Evolutionary conservation across 2,329 filamentous ascomycete genomes (phyloP).

Genomic region (Colletotrichum phormii): DNA sequence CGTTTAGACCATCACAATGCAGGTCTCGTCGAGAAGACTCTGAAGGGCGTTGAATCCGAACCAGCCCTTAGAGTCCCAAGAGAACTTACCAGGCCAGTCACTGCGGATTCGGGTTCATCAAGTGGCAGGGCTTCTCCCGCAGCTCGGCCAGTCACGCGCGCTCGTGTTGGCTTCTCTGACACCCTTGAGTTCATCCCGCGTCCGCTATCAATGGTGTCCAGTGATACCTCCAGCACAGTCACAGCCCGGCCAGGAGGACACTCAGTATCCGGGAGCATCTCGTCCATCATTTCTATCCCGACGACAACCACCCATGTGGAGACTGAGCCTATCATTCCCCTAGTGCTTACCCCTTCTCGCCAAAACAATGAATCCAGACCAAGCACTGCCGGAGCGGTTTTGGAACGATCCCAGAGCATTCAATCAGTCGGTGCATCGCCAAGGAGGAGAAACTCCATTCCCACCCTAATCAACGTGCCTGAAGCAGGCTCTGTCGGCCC

Average conservation of each 20-base stretch:
- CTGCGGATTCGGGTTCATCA: constrained; percentile 34
- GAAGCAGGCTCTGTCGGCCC: constrained; percentile 47
- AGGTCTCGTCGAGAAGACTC: constrained; percentile 25
- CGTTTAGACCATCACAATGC: constrained; percentile 10
- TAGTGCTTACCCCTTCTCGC: constrained; percentile 54
- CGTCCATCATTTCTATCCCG: constrained; percentile 76
- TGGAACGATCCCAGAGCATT: constrained; percentile 63
- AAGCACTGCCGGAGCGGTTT: constrained; percentile 77
- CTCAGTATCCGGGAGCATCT: constrained; percentile 82
- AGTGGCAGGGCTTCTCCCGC: constrained; percentile 41
- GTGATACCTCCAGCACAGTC: constrained; percentile 82
- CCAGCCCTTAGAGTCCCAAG: constrained; percentile 34
- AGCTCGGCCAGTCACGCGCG: constrained; percentile 58
- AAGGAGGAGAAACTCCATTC: constrained; percentile 70
- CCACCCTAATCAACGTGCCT: constrained; percentile 59
- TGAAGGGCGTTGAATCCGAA: constrained; percentile 36
- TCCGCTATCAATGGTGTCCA: constrained; percentile 86
- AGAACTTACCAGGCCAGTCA: constrained; percentile 24
- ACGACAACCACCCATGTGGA: constrained; percentile 49
- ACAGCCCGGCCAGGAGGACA: constrained; percentile 75
- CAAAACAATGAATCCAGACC: constrained; percentile 66
- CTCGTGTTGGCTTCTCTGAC: constrained; percentile 86
- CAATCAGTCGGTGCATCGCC: constrained; percentile 51
- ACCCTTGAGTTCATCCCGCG: constrained; percentile 85
- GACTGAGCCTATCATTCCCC: constrained; percentile 35